A percentile compares a stretch with the other conserved stretches of the same genome.
Evolutionary conservation across 2,329 filamentous ascomycete species (phyloP).

Genomic region (Penicillium polonicum): DNA sequence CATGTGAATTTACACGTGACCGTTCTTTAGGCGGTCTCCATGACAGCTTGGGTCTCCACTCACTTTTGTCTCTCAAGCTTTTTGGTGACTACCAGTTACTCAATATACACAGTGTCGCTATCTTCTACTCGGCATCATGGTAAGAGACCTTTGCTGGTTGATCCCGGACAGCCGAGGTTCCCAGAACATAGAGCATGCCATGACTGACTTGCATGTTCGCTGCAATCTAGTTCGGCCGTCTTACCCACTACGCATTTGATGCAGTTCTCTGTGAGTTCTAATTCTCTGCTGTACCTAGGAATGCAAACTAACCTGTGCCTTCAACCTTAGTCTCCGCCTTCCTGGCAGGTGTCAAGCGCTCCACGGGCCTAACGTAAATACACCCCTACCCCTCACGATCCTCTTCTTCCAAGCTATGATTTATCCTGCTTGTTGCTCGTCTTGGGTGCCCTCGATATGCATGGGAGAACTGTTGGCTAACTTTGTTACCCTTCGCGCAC

Average conservation of each 20-base stretch:
- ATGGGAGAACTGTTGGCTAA: slow-evolving; percentile 25
- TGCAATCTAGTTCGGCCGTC: slow-evolving; percentile 24
- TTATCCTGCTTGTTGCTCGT: background rate
- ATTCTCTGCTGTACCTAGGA: background rate
- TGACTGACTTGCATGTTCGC: slow-evolving; percentile 3
- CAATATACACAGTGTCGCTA: slow-evolving; percentile 1
- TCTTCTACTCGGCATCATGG: slow-evolving; percentile 15
- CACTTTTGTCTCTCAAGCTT: background rate
- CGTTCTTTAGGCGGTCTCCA: slow-evolving; percentile 3
- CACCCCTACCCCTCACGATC: slow-evolving; percentile 23
- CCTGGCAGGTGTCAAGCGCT: slow-evolving; percentile 94
- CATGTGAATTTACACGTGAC: slow-evolving; percentile 19
- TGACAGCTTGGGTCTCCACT: background rate
- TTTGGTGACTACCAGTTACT: background rate
- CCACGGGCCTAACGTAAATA: slow-evolving; percentile 94
- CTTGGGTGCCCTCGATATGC: background rate
- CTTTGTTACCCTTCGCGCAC: slow-evolving; percentile 27
- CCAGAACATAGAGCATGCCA: background rate
- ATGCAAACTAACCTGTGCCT: slow-evolving; percentile 8
- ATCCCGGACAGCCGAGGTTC: background rate
- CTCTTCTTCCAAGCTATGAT: background rate
- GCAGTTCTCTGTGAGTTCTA: slow-evolving; percentile 25
- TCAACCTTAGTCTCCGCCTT: slow-evolving; percentile 76
- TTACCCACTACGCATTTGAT: slow-evolving; percentile 31
- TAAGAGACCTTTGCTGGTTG: slow-evolving; percentile 7